phyloP scores from a whole-genome alignment of 1,139 yeast species.

The Nakaseomyces delphensis region DNA sequence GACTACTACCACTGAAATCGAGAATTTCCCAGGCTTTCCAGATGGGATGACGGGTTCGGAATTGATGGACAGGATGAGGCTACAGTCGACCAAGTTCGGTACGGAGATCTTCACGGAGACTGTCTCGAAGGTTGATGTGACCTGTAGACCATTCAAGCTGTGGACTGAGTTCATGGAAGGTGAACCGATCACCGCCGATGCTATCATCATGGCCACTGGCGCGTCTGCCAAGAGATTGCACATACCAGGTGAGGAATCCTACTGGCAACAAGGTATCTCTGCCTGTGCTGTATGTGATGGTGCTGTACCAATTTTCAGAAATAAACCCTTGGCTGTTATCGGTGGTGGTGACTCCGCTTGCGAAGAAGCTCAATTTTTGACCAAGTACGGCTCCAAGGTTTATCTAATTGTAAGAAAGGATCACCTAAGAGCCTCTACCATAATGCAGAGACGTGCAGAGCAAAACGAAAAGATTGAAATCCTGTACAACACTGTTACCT shows the following conservation, averaged over 20 bases:
- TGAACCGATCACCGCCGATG: slow-evolving; percentile 87
- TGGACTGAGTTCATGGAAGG: slow-evolving; percentile 92
- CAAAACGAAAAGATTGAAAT: slow-evolving; percentile 83
- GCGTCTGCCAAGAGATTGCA: slow-evolving; percentile 93
- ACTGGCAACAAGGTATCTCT: slow-evolving; percentile 98
- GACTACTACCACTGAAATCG: slow-evolving; percentile 95
- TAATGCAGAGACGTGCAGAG: slow-evolving; percentile 90
- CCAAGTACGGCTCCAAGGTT: slow-evolving; percentile 95
- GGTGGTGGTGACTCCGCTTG: slow-evolving; percentile 99
- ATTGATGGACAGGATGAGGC: slow-evolving; percentile 90
- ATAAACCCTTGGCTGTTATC: slow-evolving; percentile 91
- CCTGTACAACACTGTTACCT: slow-evolving; percentile 75
- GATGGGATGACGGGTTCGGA: slow-evolving; percentile 78
- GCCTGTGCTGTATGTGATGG: slow-evolving; percentile 99
- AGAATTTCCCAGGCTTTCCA: slow-evolving; percentile 98
- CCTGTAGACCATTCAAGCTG: slow-evolving; percentile 82
- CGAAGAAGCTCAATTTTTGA: slow-evolving; percentile 93
- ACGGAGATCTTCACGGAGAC: slow-evolving; percentile 93
- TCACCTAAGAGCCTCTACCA: slow-evolving; percentile 83
- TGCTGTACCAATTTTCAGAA: slow-evolving; percentile 96
- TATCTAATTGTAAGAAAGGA: slow-evolving; percentile 90
- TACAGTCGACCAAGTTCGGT: slow-evolving; percentile 79
- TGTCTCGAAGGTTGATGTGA: slow-evolving; percentile 78
- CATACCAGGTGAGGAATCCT: slow-evolving; percentile 91
- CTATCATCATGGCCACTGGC: slow-evolving; percentile 90